These are phyloP conservation scores for Xylaria longipes DNA, from an alignment of 495 filamentous ascomycete species.

Conservation along the genomic window DNA sequence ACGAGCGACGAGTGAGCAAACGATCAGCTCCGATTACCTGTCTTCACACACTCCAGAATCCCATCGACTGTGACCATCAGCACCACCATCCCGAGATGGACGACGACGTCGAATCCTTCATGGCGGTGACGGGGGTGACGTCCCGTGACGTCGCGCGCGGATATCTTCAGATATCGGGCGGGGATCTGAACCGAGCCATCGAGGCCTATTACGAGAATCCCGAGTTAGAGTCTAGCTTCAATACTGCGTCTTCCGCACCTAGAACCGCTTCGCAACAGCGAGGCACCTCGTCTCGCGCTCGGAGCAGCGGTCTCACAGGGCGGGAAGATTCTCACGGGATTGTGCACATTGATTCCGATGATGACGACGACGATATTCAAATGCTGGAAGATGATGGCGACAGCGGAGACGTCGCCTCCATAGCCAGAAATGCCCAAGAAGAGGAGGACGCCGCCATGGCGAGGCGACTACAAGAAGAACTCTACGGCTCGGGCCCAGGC, in stretches of 20 bases:
- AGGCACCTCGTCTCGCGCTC: conserved; percentile 28
- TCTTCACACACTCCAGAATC: neutral
- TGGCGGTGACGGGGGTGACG: conserved; percentile 68
- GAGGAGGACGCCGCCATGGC: conserved; percentile 97
- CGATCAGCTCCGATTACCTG: neutral
- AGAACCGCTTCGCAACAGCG: conserved; percentile 34
- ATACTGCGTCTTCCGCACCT: conserved; percentile 43
- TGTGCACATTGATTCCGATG: conserved; percentile 75
- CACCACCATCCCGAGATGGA: conserved; percentile 65
- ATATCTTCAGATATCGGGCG: conserved; percentile 83
- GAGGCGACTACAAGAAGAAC: conserved; percentile 85
- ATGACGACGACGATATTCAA: conserved; percentile 45
- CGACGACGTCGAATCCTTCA: conserved; percentile 63
- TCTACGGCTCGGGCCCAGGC: conserved; percentile 66
- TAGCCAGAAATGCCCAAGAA: conserved; percentile 52
- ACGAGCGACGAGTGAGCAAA: neutral
- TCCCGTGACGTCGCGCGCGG: conserved; percentile 68
- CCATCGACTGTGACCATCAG: neutral
- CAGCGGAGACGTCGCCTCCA: conserved; percentile 45
- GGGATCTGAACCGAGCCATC: conserved; percentile 82
- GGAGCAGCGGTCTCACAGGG: conserved; percentile 39
- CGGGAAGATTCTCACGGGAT: conserved; percentile 65
- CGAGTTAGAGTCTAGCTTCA: conserved; percentile 62
- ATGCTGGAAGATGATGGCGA: conserved; percentile 46
- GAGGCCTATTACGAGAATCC: conserved; percentile 87